Conservation (phyloP, 2,329 filamentous ascomycete genomes). For the Neoscytalidium dimidiatum region DNA sequence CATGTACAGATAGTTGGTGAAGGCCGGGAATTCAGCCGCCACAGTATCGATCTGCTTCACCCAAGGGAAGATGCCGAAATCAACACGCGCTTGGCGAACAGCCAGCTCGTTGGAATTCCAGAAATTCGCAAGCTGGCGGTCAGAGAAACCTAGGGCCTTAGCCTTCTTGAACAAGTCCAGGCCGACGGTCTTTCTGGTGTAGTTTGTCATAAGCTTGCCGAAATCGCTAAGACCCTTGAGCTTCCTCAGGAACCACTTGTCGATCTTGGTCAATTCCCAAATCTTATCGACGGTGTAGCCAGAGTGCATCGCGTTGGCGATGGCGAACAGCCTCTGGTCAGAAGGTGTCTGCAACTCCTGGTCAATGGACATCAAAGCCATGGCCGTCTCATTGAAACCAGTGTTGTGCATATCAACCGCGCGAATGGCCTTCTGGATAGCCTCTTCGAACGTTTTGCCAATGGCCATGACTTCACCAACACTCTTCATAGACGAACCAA, state of each 20-base stretch:
- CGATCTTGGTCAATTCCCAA: constrained; percentile 97
- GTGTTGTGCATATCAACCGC: constrained; percentile 94
- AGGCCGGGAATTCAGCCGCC: constrained; percentile 91
- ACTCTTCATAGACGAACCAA: constrained; percentile 99
- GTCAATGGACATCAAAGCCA: constrained; percentile 92
- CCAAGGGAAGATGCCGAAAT: constrained; percentile 80
- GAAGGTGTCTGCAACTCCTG: constrained; percentile 96
- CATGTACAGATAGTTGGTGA: constrained; percentile 93
- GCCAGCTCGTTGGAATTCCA: constrained; percentile 93
- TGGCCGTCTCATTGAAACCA: constrained; percentile 83
- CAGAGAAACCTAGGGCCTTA: constrained; percentile 92
- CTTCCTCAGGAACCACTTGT: constrained; percentile 96
- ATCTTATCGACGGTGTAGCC: constrained; percentile 96
- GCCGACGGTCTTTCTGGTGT: constrained; percentile 66
- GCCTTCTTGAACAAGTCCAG: constrained; percentile 73
- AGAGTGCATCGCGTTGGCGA: constrained; percentile 94
- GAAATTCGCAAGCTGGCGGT: constrained; percentile 91
- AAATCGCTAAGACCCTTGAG: constrained; percentile 92
- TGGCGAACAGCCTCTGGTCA: constrained; percentile 94
- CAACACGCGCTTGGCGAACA: constrained; percentile 79
- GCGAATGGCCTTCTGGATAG: constrained; percentile 96
- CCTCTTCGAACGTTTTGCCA: constrained; percentile 94
- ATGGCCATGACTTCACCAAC: constrained; percentile 99
- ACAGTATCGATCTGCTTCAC: constrained; percentile 99
- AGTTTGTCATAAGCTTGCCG: constrained; percentile 72